phyloP scores from a whole-genome alignment of 129 eudicot genomes.

The Chrysanthemum seticuspe region DNA sequence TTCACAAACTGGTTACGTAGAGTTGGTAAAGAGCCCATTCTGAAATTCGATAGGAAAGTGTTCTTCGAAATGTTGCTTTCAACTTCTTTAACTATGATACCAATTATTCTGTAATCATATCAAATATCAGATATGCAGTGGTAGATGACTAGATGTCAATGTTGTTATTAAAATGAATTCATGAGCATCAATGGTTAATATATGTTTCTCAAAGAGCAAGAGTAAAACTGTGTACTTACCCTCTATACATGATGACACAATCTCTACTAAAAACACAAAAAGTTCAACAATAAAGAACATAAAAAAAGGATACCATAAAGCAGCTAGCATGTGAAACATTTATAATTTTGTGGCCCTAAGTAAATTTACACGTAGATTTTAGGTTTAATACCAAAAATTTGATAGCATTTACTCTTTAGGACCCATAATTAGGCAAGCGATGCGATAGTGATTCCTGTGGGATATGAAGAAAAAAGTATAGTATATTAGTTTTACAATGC shows the following conservation, averaged over 20 bases:
- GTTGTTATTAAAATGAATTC: constrained; percentile 4
- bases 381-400: background rate
- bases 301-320: constrained; percentile 11
- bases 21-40: constrained; percentile 79
- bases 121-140: constrained; percentile 22
- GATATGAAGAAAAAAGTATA: background rate
- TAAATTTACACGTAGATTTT: constrained; percentile 1
- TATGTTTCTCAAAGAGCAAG: constrained; percentile 10
- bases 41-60: constrained; percentile 74
- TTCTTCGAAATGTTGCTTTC: constrained; percentile 69
- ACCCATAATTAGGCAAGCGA: constrained; percentile 6
- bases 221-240: constrained; percentile 6
- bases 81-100: constrained; percentile 75
- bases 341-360: constrained; percentile 12
- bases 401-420: background rate
- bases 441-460: background rate
- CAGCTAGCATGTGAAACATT: background rate
- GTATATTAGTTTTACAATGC: background rate
- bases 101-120: constrained; percentile 66
- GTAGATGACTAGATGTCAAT: constrained; percentile 3
- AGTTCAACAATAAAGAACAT: constrained; percentile 10
- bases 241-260: constrained; percentile 7
- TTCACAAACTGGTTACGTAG: constrained; percentile 81
- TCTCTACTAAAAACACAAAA: constrained; percentile 4
- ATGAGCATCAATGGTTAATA: constrained; percentile 14